These are phyloP conservation scores for Cladorrhinum sp. DNA, from an alignment of 2,329 filamentous ascomycete genomes.

Conservation along the genomic window DNA sequence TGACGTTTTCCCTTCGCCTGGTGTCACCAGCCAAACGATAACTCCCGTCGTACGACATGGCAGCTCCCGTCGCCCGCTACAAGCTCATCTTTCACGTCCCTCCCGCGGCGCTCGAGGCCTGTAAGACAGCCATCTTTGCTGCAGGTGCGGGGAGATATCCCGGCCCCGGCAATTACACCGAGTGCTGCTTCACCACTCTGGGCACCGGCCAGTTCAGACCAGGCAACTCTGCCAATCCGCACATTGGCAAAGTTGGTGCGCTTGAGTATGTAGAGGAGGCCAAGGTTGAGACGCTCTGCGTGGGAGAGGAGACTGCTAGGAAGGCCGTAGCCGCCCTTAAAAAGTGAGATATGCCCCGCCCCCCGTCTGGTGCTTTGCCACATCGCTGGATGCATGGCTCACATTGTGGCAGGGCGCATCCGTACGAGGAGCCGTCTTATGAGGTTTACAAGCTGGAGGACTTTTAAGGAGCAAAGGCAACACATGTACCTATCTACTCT, in stretches of 20 bases:
- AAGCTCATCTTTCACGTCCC: slow-evolving; percentile 53
- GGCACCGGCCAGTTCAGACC: slow-evolving; percentile 67
- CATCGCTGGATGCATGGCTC: slow-evolving; percentile 11
- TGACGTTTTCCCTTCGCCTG: neutral
- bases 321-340: slow-evolving; percentile 63
- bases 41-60: too few species aligned
- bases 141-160: slow-evolving; percentile 56
- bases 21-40: neutral
- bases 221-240: slow-evolving; percentile 57
- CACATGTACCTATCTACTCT: too few species aligned
- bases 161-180: slow-evolving; percentile 50
- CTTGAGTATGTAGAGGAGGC: slow-evolving; percentile 60
- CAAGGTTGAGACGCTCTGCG: slow-evolving; percentile 60
- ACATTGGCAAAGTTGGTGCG: slow-evolving; percentile 56
- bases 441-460: slow-evolving; percentile 48
- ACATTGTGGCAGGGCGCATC: slow-evolving; percentile 41
- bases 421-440: slow-evolving; percentile 52
- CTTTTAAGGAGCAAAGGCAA: slow-evolving; percentile 32
- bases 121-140: slow-evolving; percentile 56
- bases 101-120: slow-evolving; percentile 40
- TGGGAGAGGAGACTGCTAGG: slow-evolving; percentile 54
- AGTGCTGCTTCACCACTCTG: slow-evolving; percentile 48
- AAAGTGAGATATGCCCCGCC: slow-evolving; percentile 44
- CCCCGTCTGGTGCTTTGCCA: neutral
- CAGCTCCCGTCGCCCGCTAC: slow-evolving; percentile 19